Evolutionary conservation across 495 filamentous ascomycete genomes (phyloP), one percentile per base, ranked within the genome.

Genomic region (Podospora pseudopauciseta): DNA sequence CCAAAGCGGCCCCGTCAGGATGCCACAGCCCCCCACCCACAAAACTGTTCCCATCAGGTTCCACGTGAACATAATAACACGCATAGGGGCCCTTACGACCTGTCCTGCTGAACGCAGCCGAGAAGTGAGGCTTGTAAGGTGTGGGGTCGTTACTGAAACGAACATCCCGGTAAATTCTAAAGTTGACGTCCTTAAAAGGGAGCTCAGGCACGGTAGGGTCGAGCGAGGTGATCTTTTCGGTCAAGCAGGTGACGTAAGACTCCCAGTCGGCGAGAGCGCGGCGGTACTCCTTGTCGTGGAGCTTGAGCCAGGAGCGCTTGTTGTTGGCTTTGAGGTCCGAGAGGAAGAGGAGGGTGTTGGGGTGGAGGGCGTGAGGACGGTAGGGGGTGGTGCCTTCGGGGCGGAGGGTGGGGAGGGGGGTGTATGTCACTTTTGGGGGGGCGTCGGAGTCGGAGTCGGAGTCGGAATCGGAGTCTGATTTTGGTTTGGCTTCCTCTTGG

Each of bases 61-160:
- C 82, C 30, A 76, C 55, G 71, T 83, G 81, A 3, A 83, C 67
- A 79, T 94, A 95, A 75, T 97, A 96, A 66, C 86, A 89, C 16
- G 92, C 92, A 75, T 95, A 95, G 44, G 91, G 89, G 9, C 93
- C 91, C 74, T 96, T 95, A 60, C 90, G 84, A 23, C 93, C 92
- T 1, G 92, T 96, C 16, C 92, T 87, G 60, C 90, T 94, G 90
- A 91, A 97, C 59, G 91, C 91, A 39, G 90, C 92, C 5, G 90
- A 90, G 79, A 91, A 94, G 79, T 92, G 88, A 44, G 90, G 86
- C 87, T 95, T 96, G 77, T 97, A 97, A 1, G 92, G 92, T 2
- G 92, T 93, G 39, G 85, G 90, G 71, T 96, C 89, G 26, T 90
- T 86, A 75, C 81, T 88, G 75, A 94, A 94, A 20, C 91, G 81